These are phyloP conservation scores for Cyamopsis tetragonoloba DNA, from an alignment of 306 rosid genomes.

Conservation along the genomic window DNA sequence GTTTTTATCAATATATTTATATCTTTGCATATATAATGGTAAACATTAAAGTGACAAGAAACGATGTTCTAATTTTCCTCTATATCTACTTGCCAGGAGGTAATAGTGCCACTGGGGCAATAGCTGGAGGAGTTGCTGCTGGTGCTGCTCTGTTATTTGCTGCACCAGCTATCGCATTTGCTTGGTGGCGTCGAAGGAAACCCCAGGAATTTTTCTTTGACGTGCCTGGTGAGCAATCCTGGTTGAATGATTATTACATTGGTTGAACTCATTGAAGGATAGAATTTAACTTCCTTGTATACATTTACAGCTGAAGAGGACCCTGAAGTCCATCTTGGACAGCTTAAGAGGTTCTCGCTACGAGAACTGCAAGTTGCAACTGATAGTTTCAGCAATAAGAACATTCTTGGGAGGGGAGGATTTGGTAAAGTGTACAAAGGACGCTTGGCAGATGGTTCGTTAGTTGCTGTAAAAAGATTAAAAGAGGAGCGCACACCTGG, in stretches of 20 bases:
- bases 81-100: constrained; percentile 60
- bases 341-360: constrained; percentile 92
- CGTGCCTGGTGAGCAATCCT: constrained; percentile 73
- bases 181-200: constrained; percentile 99
- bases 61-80: constrained; percentile 11
- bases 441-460: constrained; percentile 85
- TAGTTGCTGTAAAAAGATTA: constrained; percentile 93
- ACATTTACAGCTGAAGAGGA: constrained; percentile 90
- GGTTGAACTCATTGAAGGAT: constrained; percentile 17
- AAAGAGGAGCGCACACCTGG: constrained; percentile 99
- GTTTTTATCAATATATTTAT: not conserved
- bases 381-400: constrained; percentile 93
- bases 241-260: not conserved
- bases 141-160: constrained; percentile 97
- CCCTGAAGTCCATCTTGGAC: constrained; percentile 98
- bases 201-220: constrained; percentile 98
- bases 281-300: constrained; percentile 11
- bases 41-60: not conserved
- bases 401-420: constrained; percentile 96
- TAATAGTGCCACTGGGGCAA: constrained; percentile 87
- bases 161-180: constrained; percentile 98
- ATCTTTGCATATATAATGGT: not conserved
- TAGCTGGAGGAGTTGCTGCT: constrained; percentile 99
- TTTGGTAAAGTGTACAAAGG: constrained; percentile 99
- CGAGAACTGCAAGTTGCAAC: constrained; percentile 96